phyloP scores from a whole-genome alignment of 179 eudicot genomes.

The Silene coronaria region DNA sequence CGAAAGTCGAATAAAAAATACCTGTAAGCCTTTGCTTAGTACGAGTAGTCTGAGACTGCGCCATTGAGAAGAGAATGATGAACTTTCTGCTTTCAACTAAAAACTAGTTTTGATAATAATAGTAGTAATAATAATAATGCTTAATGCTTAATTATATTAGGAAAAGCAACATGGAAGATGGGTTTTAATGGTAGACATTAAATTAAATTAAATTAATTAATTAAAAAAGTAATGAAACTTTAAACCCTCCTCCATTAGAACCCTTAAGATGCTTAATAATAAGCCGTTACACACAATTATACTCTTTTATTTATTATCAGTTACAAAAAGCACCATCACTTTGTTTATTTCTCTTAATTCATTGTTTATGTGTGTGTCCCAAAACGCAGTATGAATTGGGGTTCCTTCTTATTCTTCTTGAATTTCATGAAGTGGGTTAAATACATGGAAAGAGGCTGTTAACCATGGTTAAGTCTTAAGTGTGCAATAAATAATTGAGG shows the following conservation, averaged over 20 bases:
- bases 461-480: too few species aligned
- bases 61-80: conserved; percentile 19
- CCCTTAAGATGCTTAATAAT: not conserved
- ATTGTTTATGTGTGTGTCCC: not conserved
- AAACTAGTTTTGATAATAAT: not conserved
- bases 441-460: too few species aligned
- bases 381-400: too few species aligned
- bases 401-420: too few species aligned
- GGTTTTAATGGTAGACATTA: not conserved
- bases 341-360: conserved; percentile 21
- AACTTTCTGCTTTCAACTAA: conserved; percentile 6
- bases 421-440: too few species aligned
- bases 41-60: not conserved
- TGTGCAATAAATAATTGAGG: too few species aligned
- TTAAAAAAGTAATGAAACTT: not conserved
- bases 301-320: conserved; percentile 32
- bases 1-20: not conserved
- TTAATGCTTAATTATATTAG: too few species aligned
- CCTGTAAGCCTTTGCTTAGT: conserved; percentile 23
- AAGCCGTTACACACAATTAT: not conserved
- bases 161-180: too few species aligned
- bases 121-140: not conserved
- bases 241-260: conserved; percentile 1
- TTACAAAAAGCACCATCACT: conserved; percentile 35
- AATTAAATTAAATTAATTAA: conserved; percentile 3